phyloP scores from a whole-genome alignment of 176 grass and related monocot genomes.

The Elaeis guineensis region DNA sequence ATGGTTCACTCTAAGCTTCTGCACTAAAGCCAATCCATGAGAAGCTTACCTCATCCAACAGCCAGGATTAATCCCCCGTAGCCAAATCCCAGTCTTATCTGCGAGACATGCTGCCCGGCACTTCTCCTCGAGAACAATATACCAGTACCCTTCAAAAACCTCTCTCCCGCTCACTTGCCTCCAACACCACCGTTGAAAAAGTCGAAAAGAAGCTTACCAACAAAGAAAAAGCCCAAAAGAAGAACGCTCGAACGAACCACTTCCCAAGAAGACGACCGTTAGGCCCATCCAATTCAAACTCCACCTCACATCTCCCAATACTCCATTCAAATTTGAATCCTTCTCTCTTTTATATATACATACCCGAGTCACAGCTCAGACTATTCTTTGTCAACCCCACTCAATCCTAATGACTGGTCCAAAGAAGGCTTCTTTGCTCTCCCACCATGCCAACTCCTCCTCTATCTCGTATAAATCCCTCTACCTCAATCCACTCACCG shows the following conservation, averaged over 20 bases:
- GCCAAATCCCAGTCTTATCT: too few species aligned
- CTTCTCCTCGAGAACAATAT: too few species aligned
- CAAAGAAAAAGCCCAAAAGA: neutral
- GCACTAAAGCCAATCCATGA: too few species aligned
- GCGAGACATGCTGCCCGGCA: too few species aligned
- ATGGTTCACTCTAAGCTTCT: too few species aligned
- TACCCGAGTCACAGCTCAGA: neutral
- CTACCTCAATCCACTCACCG: neutral
- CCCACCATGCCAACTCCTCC: slow-evolving; percentile 1
- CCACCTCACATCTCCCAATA: neutral
- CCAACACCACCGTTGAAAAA: too few species aligned
- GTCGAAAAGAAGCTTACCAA: too few species aligned
- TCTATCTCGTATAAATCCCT: neutral
- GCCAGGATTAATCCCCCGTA: too few species aligned
- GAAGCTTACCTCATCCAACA: too few species aligned
- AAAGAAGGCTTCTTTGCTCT: neutral
- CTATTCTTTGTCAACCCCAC: neutral
- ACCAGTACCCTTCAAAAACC: too few species aligned
- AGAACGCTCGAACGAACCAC: neutral
- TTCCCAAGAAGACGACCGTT: slow-evolving; percentile 3
- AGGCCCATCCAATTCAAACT: too few species aligned
- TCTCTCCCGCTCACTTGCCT: too few species aligned
- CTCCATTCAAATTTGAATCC: slow-evolving; percentile 11
- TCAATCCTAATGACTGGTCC: neutral
- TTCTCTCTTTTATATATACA: neutral